Conservation (phyloP, 352 stramenopile species). For the Globisporangium cylindrosporum region DNA sequence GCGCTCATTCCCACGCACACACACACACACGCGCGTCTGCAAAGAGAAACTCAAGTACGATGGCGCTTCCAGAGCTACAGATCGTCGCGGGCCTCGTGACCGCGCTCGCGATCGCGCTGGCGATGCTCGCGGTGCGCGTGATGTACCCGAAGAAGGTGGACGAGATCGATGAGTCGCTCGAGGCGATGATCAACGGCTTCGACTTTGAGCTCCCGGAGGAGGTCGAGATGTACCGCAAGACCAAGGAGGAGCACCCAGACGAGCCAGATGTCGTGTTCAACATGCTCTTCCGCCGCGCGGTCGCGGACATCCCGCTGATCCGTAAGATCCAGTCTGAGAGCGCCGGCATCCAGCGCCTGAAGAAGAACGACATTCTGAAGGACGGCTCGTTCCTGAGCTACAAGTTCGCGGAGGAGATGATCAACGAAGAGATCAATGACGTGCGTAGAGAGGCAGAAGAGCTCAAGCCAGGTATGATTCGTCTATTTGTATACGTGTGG, state of each 20-base stretch:
- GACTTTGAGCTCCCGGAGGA: slow-evolving; percentile 83
- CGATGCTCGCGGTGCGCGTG: slow-evolving; percentile 63
- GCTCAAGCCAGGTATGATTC: slow-evolving; percentile 66
- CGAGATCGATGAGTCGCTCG: slow-evolving; percentile 73
- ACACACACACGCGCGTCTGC: background rate
- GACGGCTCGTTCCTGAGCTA: slow-evolving; percentile 86
- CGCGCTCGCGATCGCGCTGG: slow-evolving; percentile 48
- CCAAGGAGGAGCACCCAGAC: slow-evolving; percentile 59
- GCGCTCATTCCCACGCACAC: background rate
- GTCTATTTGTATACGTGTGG: background rate
- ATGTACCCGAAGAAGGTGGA: slow-evolving; percentile 68
- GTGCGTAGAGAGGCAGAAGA: slow-evolving; percentile 75
- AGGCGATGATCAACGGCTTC: slow-evolving; percentile 89
- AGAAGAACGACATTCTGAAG: slow-evolving; percentile 88
- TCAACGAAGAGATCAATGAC: slow-evolving; percentile 87
- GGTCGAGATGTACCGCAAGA: slow-evolving; percentile 73
- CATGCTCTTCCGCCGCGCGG: slow-evolving; percentile 77
- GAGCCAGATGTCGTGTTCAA: slow-evolving; percentile 76
- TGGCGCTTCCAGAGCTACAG: slow-evolving; percentile 70
- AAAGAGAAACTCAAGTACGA: slow-evolving; percentile 14
- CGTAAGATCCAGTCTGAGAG: slow-evolving; percentile 87
- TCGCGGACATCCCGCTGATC: slow-evolving; percentile 83
- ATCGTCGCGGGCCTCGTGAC: slow-evolving; percentile 65
- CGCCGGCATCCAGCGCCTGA: slow-evolving; percentile 78
- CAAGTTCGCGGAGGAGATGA: slow-evolving; percentile 85